A percentile compares a stretch with the other conserved stretches of the same genome.
Evolutionary conservation across 805 yeast genomes (phyloP).

Genomic region (Sporopachydermia quercuum): DNA sequence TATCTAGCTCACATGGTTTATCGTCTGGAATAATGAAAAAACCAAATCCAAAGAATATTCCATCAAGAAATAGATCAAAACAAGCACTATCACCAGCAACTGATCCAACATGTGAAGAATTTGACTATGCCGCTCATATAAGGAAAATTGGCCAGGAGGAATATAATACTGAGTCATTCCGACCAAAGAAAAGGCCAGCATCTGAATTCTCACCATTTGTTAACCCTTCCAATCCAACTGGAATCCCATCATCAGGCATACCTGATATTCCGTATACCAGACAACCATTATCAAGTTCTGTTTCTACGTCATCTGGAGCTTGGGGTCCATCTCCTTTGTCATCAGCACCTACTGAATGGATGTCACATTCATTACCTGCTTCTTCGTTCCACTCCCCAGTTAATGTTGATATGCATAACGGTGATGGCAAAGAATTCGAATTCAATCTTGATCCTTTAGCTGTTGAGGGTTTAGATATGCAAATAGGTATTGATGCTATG

Average conservation of each 20-base stretch:
- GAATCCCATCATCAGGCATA: background rate
- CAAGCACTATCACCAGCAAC: conserved; percentile 6
- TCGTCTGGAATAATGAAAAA: background rate
- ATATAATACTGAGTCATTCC: conserved; percentile 4
- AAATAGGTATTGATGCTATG: conserved; percentile 3
- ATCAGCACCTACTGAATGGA: background rate
- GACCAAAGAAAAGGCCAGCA: conserved; percentile 3
- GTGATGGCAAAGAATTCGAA: conserved; percentile 14
- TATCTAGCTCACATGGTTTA: background rate
- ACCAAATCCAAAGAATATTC: background rate
- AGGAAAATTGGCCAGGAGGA: conserved; percentile 36
- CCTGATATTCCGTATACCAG: no score
- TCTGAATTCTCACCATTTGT: no score
- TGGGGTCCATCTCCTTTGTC: background rate
- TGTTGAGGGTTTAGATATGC: conserved; percentile 26
- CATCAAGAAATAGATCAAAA: background rate
- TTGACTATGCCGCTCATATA: conserved; percentile 52
- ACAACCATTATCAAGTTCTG: background rate
- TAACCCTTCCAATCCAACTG: no score
- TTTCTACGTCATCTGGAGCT: background rate
- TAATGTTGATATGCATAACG: conserved; percentile 3
- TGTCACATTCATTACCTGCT: background rate
- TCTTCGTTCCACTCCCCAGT: background rate
- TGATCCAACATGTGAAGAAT: conserved; percentile 38
- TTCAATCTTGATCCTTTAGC: conserved; percentile 34